Percentiles rank a stretch among this genome's conserved stretches.
These are phyloP conservation scores for Salix arbutifolia DNA, from an alignment of 345 rosid species.

Conservation along the genomic window DNA sequence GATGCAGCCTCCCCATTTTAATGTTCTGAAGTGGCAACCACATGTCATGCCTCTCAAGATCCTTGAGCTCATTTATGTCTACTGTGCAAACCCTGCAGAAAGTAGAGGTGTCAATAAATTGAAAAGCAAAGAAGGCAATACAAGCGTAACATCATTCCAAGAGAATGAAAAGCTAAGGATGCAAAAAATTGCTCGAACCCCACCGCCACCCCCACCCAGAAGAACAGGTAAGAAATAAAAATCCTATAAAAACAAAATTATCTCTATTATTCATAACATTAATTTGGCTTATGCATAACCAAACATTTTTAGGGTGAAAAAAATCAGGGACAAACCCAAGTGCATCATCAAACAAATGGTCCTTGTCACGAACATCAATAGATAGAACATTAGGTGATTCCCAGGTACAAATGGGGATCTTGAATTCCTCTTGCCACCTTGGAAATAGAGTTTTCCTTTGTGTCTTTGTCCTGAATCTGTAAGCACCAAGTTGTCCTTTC, in stretches of 20 bases:
- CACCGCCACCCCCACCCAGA: too few species aligned
- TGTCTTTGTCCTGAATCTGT: conserved; percentile 67
- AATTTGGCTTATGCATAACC: too few species aligned
- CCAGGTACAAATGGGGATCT: conserved; percentile 76
- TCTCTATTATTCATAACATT: too few species aligned
- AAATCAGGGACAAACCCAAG: conserved; percentile 66
- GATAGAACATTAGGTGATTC: conserved; percentile 54
- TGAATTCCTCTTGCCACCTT: conserved; percentile 86
- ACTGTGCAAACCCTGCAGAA: conserved; percentile 55
- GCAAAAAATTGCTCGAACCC: too few species aligned
- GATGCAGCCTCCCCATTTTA: conserved; percentile 77
- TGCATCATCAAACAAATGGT: conserved; percentile 65
- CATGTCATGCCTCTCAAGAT: conserved; percentile 76
- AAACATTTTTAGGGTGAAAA: not conserved
- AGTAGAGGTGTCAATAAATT: conserved; percentile 1
- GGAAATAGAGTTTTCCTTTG: conserved; percentile 71
- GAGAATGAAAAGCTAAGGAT: too few species aligned
- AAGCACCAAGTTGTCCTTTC: conserved; percentile 81
- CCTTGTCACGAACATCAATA: conserved; percentile 85
- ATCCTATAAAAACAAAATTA: too few species aligned
- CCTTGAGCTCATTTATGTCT: conserved; percentile 54
- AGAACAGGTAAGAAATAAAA: too few species aligned
- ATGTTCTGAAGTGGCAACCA: conserved; percentile 84
- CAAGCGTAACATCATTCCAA: not conserved
- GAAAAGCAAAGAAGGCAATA: not conserved